Evolutionary conservation across 148 eudicot species (phyloP).

Genomic region (Rhododendron simsii): DNA sequence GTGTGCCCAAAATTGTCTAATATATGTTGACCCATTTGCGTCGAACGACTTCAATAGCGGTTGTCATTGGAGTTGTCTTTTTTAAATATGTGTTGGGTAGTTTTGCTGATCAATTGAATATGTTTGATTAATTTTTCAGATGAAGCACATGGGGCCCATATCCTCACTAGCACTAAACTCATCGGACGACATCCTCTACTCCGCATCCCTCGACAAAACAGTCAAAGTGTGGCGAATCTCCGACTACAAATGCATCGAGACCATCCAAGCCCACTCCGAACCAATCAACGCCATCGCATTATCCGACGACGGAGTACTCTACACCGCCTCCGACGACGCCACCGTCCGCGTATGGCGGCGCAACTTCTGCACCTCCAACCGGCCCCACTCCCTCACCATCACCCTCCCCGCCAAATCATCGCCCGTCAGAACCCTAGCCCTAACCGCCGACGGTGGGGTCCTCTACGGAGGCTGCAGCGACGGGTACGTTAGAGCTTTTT

Average conservation of each 20-base stretch:
- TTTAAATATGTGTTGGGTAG: too few species aligned
- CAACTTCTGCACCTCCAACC: slow-evolving; percentile 27
- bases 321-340: slow-evolving; percentile 44
- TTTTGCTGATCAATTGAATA: too few species aligned
- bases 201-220: slow-evolving; percentile 36
- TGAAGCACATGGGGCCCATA: slow-evolving; percentile 37
- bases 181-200: slow-evolving; percentile 40
- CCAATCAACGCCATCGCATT: slow-evolving; percentile 35
- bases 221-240: slow-evolving; percentile 43
- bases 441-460: slow-evolving; percentile 20
- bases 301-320: slow-evolving; percentile 38
- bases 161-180: slow-evolving; percentile 35
- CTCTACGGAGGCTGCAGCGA: slow-evolving; percentile 43
- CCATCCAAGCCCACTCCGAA: slow-evolving; percentile 37
- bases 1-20: too few species aligned
- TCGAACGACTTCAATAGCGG: too few species aligned
- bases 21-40: too few species aligned
- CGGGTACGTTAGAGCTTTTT: not conserved
- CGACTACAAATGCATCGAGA: slow-evolving; percentile 43
- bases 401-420: slow-evolving; percentile 35
- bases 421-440: slow-evolving; percentile 30
- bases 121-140: slow-evolving; percentile 2
- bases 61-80: too few species aligned
- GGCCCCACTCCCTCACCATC: slow-evolving; percentile 37
- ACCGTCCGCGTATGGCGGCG: slow-evolving; percentile 43